These are phyloP conservation scores for Prunus dulcis DNA, from an alignment of 306 rosid genomes.

Conservation along the genomic window DNA sequence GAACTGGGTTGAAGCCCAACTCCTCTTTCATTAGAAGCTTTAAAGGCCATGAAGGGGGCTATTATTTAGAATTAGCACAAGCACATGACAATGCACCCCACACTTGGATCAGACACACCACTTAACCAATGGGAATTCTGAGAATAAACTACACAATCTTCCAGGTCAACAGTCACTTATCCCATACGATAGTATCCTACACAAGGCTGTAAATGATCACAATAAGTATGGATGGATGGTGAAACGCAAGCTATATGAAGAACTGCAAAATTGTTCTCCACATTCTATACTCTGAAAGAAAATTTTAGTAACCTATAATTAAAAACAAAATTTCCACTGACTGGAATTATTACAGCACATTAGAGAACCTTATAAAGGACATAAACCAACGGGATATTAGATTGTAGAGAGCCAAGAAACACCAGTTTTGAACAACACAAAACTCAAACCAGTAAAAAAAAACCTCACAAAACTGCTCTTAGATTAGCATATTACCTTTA, in stretches of 20 bases:
- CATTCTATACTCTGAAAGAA: background rate
- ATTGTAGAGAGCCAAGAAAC: background rate
- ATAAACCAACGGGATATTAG: background rate
- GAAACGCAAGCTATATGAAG: background rate
- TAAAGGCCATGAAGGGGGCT: conserved; percentile 19
- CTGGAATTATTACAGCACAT: background rate
- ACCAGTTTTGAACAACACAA: background rate
- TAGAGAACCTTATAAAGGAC: background rate
- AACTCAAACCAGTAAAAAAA: background rate
- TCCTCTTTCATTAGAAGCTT: conserved; percentile 19
- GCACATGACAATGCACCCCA: conserved; percentile 14
- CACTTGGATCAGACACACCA: conserved; percentile 3
- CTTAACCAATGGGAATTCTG: background rate
- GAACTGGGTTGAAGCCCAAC: conserved; percentile 14
- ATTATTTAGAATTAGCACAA: conserved; percentile 10
- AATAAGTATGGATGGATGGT: background rate
- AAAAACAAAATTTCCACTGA: background rate
- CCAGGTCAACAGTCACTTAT: background rate
- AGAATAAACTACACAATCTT: conserved; percentile 4
- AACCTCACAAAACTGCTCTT: background rate
- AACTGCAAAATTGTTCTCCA: background rate
- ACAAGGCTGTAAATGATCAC: conserved; percentile 16
- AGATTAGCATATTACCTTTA: background rate
- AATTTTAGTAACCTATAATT: background rate
- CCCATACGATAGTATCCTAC: conserved; percentile 5